phyloP scores from a whole-genome alignment of 768 basidiomycete species.

The Lanmaoa rubissima region DNA sequence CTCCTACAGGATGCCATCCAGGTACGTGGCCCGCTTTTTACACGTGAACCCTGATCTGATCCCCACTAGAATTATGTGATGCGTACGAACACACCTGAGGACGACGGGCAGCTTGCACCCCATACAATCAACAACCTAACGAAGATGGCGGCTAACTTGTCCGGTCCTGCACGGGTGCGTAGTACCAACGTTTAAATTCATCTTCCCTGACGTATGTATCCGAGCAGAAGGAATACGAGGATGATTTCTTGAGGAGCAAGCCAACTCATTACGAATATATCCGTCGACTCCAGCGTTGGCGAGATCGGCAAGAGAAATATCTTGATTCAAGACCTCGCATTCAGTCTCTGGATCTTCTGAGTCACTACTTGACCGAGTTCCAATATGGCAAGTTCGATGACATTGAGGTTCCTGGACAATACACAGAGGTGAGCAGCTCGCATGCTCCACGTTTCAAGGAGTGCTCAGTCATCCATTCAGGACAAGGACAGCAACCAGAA shows the following conservation, averaged over 20 bases:
- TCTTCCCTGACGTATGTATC: not conserved
- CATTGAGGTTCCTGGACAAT: constrained; percentile 98
- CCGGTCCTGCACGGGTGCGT: constrained; percentile 56
- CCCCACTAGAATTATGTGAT: constrained; percentile 58
- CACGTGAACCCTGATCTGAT: not conserved
- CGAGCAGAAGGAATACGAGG: constrained; percentile 80
- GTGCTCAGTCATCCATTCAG: constrained; percentile 40
- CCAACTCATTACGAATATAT: constrained; percentile 87
- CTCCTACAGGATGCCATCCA: constrained; percentile 84
- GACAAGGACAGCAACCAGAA: constrained; percentile 93
- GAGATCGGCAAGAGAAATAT: constrained; percentile 82
- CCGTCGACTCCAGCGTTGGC: constrained; percentile 85
- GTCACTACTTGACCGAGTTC: constrained; percentile 95
- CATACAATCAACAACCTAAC: constrained; percentile 54
- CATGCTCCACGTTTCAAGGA: not conserved
- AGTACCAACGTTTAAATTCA: not conserved
- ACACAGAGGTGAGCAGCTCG: constrained; percentile 72
- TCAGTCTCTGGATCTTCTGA: constrained; percentile 82
- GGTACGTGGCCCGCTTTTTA: constrained; percentile 41
- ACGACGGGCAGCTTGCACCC: constrained; percentile 60
- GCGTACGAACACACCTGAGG: constrained; percentile 63
- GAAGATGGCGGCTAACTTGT: constrained; percentile 62
- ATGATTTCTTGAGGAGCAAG: constrained; percentile 81
- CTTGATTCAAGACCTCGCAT: constrained; percentile 81
- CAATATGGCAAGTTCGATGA: constrained; percentile 97